Percentiles rank a stretch among this genome's conserved stretches.
Evolutionary conservation across 306 rosid genomes (phyloP).

Genomic region (Boehmeria nivea): DNA sequence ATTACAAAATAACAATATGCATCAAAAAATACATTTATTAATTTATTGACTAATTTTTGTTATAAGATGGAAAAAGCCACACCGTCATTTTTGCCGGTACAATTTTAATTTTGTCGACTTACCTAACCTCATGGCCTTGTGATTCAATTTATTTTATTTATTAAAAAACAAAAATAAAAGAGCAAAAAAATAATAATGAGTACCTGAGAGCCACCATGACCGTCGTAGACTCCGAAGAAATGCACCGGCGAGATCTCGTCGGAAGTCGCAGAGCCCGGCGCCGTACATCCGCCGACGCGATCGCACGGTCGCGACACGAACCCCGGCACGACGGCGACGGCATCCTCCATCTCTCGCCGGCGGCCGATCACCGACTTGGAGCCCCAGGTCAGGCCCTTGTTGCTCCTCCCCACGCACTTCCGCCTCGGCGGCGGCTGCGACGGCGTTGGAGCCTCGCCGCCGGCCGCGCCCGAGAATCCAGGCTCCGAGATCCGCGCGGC

Average conservation of each 20-base stretch:
- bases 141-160: no score
- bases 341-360: conserved; percentile 78
- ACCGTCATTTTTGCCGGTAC: neutral
- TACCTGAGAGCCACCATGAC: conserved; percentile 89
- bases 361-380: conserved; percentile 64
- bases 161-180: no score
- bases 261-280: conserved; percentile 56
- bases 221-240: conserved; percentile 81
- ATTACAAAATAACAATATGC: neutral
- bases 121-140: no score
- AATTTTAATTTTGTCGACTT: conserved; percentile 1
- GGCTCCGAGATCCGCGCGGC: conserved; percentile 12
- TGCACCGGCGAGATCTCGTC: conserved; percentile 57
- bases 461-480: no score
- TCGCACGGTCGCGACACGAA: conserved; percentile 54
- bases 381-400: conserved; percentile 57
- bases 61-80: neutral
- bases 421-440: conserved; percentile 22
- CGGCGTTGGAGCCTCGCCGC: neutral
- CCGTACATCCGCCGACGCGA: conserved; percentile 72
- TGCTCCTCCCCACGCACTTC: conserved; percentile 66
- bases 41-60: neutral
- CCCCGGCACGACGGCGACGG: conserved; percentile 56
- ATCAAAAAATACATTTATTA: neutral
- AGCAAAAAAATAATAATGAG: no score